A percentile compares a stretch with the other conserved stretches of the same genome.
Evolutionary conservation across 495 filamentous ascomycete species (phyloP).

Genomic region (Penicillium bialowiezense): DNA sequence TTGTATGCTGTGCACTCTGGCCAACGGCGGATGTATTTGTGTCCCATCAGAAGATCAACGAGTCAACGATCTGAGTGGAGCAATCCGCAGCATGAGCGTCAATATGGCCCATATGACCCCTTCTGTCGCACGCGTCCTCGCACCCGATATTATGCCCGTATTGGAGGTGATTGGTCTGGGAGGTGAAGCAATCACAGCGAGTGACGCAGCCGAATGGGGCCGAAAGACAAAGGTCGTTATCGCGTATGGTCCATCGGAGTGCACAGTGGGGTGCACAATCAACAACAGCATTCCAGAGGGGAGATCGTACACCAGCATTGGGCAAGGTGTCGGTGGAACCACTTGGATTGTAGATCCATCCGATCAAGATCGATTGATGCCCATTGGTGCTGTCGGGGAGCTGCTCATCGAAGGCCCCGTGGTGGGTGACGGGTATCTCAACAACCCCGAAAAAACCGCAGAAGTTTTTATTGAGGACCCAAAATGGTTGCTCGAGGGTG

Average conservation of each 20-base stretch:
- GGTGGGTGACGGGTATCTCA: constrained; percentile 46
- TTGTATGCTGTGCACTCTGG: constrained; percentile 54
- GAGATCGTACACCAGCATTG: constrained; percentile 22
- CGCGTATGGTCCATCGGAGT: constrained; percentile 38
- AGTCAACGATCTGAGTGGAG: constrained; percentile 18
- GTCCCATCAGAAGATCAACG: constrained; percentile 34
- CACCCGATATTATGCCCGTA: constrained; percentile 15
- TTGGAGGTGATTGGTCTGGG: constrained; percentile 21
- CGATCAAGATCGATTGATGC: constrained; percentile 25
- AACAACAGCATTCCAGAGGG: constrained; percentile 2
- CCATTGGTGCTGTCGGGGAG: constrained; percentile 37
- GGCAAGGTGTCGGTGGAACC: constrained; percentile 16
- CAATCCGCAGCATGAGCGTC: constrained; percentile 17
- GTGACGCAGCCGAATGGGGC: constrained; percentile 18
- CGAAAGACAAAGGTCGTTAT: constrained; percentile 16
- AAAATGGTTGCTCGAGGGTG: constrained; percentile 11
- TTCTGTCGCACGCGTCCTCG: constrained; percentile 19
- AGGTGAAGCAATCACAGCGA: constrained; percentile 18
- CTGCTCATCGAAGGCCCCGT: constrained; percentile 10
- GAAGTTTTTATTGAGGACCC: constrained; percentile 43
- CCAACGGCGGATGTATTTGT: constrained; percentile 35
- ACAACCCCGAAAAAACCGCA: constrained; percentile 40
- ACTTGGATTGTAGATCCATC: constrained; percentile 31
- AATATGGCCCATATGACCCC: constrained; percentile 28
- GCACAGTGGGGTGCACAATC: constrained; percentile 17